Base-by-base conservation (phyloP, 352 stramenopile species). In the Phytophthora sp. region DNA sequence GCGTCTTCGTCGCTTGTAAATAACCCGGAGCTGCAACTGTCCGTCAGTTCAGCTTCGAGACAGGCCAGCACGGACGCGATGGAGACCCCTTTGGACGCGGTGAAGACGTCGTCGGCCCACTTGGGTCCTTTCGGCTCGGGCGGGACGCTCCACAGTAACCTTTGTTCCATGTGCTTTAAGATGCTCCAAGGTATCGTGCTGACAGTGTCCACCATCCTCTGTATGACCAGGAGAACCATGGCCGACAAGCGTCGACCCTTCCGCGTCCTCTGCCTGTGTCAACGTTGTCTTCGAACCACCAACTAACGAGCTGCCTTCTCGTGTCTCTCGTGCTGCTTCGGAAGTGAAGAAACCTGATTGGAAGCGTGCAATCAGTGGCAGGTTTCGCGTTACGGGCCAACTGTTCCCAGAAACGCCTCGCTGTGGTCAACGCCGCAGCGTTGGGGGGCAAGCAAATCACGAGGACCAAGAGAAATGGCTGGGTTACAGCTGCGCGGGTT, bases 31-130 rank as follows among this genome's bases (percentile, higher is more conserved):
- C 67, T 75, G 51, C 67, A 72, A 39, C 61, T 71, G 39, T 75
- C 67, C 1, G 67, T 75, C 15, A 71, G 52, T 11, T 69, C 67
- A 27, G 69, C 67, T 5, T 71, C 62, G 20, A 67, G 50, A 21
- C 42, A 54, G 11, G 27, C 15, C 31, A 55, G 9, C 3, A 52
- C 36, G 9, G 47, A 4, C 29, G 52, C 41, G 11, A 70, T 41
- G 23, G 59, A 64, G 30, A 64, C 38, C 15, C 2, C 21, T 62
- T 72, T 69, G 8, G 47, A 31, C 3, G 61, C 31, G 1, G 67
- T 71, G 47, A 75, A 75, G 21, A 75, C 67, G 39, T 75, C 52
- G 52, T 75, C 57, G 12, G 67, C 63, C 67, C 67, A 75, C 23
- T 62, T 58, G 12, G 67, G 67, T 0, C 62, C 67, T 58, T 38